A percentile compares a stretch with the other conserved stretches of the same genome.
Conservation (phyloP, 768 basidiomycete genomes). For the Calocera viscosa region DNA sequence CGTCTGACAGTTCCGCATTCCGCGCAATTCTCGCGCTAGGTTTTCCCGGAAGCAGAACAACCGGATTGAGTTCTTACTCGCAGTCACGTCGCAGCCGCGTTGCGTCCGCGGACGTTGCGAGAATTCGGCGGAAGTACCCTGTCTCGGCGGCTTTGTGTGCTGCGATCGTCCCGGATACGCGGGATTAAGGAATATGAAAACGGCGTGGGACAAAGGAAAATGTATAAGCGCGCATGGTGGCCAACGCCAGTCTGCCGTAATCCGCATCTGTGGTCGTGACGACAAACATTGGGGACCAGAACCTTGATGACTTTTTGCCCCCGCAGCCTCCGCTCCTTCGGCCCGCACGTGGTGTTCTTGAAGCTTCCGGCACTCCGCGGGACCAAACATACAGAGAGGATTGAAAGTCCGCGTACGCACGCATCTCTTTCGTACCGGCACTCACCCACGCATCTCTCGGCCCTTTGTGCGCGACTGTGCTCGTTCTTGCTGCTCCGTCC, state of each 20-base stretch:
- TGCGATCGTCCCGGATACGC: neutral
- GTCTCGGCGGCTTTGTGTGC: neutral
- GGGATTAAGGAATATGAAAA: too few species aligned
- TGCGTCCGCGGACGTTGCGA: slow-evolving; percentile 7
- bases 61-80: neutral
- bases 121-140: slow-evolving; percentile 3
- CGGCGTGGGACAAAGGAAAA: too few species aligned
- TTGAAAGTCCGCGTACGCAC: slow-evolving; percentile 6
- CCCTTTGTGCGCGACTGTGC: neutral
- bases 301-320: neutral
- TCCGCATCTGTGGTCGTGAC: too few species aligned
- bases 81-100: neutral
- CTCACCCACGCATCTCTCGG: neutral
- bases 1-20: too few species aligned
- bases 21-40: too few species aligned
- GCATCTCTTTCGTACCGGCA: slow-evolving; percentile 3
- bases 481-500: neutral
- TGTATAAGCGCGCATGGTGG: too few species aligned
- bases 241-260: too few species aligned
- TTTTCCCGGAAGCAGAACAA: neutral
- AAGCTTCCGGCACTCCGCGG: slow-evolving; percentile 6
- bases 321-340: neutral
- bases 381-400: neutral
- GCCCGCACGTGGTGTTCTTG: neutral
- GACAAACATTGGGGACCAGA: neutral